Conservation (phyloP, 805 yeast species). For the Saccharomycopsis sp. region DNA sequence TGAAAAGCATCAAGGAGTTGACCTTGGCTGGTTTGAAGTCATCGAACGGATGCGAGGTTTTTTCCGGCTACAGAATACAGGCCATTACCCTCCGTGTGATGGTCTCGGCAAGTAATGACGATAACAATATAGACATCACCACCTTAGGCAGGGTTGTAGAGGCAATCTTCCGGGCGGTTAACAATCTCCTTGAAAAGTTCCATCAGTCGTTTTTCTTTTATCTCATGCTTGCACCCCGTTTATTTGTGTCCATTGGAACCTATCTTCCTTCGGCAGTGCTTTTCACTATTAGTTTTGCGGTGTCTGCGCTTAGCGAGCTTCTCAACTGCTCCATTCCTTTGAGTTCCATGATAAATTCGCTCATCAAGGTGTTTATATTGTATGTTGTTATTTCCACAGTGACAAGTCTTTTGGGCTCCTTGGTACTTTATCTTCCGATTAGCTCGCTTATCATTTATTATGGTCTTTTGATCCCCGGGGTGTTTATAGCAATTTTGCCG, state of each 20-base stretch:
- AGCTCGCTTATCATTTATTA: conserved; percentile 49
- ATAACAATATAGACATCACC: conserved; percentile 69
- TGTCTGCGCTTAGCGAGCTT: conserved; percentile 56
- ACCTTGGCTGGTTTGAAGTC: conserved; percentile 63
- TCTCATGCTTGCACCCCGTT: conserved; percentile 65
- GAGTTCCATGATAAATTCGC: conserved; percentile 21
- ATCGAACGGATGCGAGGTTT: conserved; percentile 77
- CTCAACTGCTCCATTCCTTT: conserved; percentile 38
- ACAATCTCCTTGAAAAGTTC: conserved; percentile 88
- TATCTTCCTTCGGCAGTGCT: conserved; percentile 82
- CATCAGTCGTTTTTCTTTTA: conserved; percentile 97
- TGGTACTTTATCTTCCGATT: conserved; percentile 24
- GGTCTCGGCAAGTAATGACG: conserved; percentile 33
- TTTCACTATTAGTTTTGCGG: conserved; percentile 58
- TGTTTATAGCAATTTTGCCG: conserved; percentile 41
- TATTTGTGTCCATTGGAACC: conserved; percentile 89
- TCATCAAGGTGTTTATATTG: conserved; percentile 29
- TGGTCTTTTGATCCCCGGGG: conserved; percentile 61
- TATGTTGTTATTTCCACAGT: conserved; percentile 26
- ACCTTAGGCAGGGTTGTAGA: conserved; percentile 89
- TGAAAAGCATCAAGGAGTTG: conserved; percentile 60
- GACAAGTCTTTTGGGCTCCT: conserved; percentile 26
- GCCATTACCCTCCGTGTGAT: conserved; percentile 73
- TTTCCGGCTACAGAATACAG: conserved; percentile 94
- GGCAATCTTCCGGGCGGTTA: conserved; percentile 79